Percentiles rank a stretch among this genome's conserved stretches.
Evolutionary conservation across 495 filamentous ascomycete species (phyloP).

Genomic region (Mycothermus thermophilus): DNA sequence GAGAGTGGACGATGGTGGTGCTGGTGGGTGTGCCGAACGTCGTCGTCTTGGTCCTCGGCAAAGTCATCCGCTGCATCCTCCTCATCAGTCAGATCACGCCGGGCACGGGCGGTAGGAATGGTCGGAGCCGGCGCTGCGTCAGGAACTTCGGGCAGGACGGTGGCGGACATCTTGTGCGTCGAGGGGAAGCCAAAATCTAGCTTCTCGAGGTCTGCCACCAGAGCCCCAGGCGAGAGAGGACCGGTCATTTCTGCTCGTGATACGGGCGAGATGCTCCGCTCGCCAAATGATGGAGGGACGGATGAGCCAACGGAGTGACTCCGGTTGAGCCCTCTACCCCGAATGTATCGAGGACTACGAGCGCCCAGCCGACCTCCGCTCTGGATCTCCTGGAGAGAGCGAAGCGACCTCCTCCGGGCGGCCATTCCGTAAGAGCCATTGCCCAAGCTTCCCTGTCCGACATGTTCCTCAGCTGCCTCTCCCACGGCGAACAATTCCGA

Average conservation of each 20-base stretch:
- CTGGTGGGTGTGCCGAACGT: too few species aligned
- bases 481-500: too few species aligned
- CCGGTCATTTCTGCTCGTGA: background rate
- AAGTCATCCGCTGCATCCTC: too few species aligned
- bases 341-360: too few species aligned
- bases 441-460: too few species aligned
- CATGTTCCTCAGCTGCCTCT: too few species aligned
- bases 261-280: background rate
- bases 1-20: too few species aligned
- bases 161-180: background rate
- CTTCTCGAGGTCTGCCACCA: background rate
- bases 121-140: conserved; percentile 1
- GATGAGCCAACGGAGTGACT: conserved; percentile 13
- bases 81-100: conserved; percentile 14
- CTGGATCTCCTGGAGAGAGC: too few species aligned
- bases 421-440: too few species aligned
- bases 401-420: background rate
- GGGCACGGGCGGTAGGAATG: background rate
- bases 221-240: background rate
- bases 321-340: too few species aligned
- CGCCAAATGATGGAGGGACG: conserved; percentile 3
- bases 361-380: too few species aligned
- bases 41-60: too few species aligned
- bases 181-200: background rate
- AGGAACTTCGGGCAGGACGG: conserved; percentile 1